phyloP scores from a whole-genome alignment of 2,329 filamentous ascomycete genomes.

The Clonostachys chloroleuca region DNA sequence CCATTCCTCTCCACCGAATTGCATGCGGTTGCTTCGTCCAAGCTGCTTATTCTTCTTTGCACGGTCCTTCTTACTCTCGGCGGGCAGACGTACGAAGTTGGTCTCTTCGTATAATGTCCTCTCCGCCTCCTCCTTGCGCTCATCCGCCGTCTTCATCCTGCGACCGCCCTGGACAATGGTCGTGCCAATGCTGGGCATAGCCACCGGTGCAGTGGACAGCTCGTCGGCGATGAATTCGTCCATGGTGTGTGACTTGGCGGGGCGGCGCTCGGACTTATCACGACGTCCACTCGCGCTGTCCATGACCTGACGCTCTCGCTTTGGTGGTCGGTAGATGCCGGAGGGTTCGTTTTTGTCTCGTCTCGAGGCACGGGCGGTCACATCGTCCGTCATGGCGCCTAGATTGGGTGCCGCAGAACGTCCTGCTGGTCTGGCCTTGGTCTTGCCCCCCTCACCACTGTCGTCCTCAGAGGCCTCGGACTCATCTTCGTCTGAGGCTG shows the following conservation, averaged over 20 bases:
- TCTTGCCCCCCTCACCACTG: neutral
- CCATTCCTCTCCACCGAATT: conserved; percentile 90
- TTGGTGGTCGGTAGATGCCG: conserved; percentile 84
- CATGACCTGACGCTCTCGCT: conserved; percentile 83
- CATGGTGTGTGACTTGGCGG: conserved; percentile 75
- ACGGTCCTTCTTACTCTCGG: conserved; percentile 81
- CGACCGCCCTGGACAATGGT: conserved; percentile 79
- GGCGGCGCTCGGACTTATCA: conserved; percentile 56
- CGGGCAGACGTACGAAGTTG: conserved; percentile 85
- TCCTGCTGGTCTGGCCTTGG: neutral
- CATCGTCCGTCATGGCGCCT: conserved; percentile 23
- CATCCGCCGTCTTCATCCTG: conserved; percentile 69
- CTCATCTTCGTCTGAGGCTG: conserved; percentile 11
- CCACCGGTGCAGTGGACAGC: conserved; percentile 74
- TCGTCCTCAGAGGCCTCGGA: conserved; percentile 1
- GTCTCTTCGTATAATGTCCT: conserved; percentile 83
- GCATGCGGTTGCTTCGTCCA: conserved; percentile 53
- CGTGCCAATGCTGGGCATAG: conserved; percentile 87
- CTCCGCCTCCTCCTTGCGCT: conserved; percentile 75
- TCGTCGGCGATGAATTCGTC: conserved; percentile 90
- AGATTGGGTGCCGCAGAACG: conserved; percentile 23
- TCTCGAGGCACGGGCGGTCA: conserved; percentile 14
- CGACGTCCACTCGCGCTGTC: conserved; percentile 60
- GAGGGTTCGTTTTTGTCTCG: conserved; percentile 34
- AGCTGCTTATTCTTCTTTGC: conserved; percentile 56